Evolutionary conservation across 2,329 filamentous ascomycete genomes (phyloP), one percentile per base, ranked within the genome.

Genomic region (Talaromyces amestolkiae): DNA sequence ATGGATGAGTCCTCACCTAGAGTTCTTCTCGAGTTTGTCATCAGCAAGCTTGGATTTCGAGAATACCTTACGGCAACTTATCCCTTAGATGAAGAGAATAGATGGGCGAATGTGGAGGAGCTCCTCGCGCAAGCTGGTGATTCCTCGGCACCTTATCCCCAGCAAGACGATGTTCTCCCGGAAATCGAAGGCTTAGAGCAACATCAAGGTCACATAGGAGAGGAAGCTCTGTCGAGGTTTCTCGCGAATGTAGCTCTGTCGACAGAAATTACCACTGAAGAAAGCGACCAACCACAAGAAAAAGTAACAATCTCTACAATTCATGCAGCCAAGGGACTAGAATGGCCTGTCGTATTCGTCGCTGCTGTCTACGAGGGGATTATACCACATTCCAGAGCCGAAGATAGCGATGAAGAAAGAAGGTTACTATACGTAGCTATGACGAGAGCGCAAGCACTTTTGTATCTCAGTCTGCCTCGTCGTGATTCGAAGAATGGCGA

Each of bases 321-420:
- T 11, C 94, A 99, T 75, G 93, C 93, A 0, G 92, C 94, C 2
- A 99, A 99, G 77, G 94, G 94, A 3, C 83, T 99, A 0, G 94
- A 99, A 76, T 99, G 95, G 95, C 94, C 94, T 0, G 85, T 97
- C 1, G 92, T 98, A 0, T 98, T 98, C 75, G 88, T 98, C 17
- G 93, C 95, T 6, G 91, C 91, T 1, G 90, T 92, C 31, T 97
- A 96, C 74, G 87, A 93, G 56, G 95, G 94, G 0, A 94, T 90
- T 2, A 96, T 98, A 66, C 94, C 94, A 4, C 94, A 98, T 75
- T 90, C 89, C 1, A 86, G 93, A 70, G 86, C 93, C 1, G 93
- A 97, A 54, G 92, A 98, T 73, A 83, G 85, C 3, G 90, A 94
- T 65, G 94, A 99, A 77, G 94, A 99, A 76, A 85, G 95, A 66